Conservation (phyloP, 345 rosid genomes). For the Populus deltoides region DNA sequence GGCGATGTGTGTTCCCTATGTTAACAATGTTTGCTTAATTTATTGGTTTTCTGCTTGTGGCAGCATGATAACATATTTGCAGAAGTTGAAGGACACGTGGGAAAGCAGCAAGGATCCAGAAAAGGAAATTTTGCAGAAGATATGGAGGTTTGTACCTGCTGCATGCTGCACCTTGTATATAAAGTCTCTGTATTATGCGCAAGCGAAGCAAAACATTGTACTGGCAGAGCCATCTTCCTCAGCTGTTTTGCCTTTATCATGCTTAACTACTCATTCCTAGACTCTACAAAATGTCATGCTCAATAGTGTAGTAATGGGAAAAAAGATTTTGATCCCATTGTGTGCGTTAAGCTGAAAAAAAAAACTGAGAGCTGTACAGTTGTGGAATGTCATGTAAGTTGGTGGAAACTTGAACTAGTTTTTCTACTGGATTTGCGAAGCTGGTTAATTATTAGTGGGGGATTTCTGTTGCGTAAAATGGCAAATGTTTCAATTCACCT, state of each 20-base stretch:
- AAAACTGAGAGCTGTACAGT: not conserved
- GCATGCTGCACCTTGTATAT: constrained; percentile 1
- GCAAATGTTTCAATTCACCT: not conserved
- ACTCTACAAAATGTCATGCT: not conserved
- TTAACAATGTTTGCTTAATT: constrained; percentile 13
- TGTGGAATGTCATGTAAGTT: not conserved
- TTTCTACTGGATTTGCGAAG: not conserved
- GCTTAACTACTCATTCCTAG: not conserved
- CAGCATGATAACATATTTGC: constrained; percentile 74
- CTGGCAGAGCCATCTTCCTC: not conserved
- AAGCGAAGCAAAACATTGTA: not conserved
- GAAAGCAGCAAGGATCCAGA: constrained; percentile 69
- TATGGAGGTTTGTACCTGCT: constrained; percentile 57
- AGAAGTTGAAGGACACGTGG: constrained; percentile 70
- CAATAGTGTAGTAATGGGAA: not conserved
- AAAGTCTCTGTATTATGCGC: not conserved
- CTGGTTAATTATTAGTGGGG: not conserved
- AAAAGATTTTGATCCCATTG: not conserved
- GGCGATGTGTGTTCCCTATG: constrained; percentile 5
- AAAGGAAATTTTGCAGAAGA: constrained; percentile 48
- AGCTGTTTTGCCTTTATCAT: not conserved
- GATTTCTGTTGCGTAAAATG: not conserved
- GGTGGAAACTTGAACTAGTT: constrained; percentile 1
- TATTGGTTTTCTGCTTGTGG: constrained; percentile 34
- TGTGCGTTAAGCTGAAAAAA: not conserved